Evolutionary conservation across 768 basidiomycete species (phyloP), one percentile per base, ranked within the genome.

Genomic region (Lactarius hengduanensis): DNA sequence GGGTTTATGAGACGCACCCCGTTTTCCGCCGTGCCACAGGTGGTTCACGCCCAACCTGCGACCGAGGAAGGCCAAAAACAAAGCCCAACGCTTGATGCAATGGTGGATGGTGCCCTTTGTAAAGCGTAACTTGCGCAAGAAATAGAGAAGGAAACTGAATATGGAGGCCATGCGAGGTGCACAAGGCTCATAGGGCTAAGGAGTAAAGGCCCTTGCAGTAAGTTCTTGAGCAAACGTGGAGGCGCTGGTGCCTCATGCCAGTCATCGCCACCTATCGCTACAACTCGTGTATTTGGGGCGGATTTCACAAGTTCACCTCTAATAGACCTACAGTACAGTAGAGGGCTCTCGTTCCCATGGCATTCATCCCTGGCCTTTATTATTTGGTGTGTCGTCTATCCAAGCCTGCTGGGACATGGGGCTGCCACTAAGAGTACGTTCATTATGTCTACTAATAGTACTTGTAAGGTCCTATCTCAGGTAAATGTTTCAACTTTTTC

Each of bases 111-210:
- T 47, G 55, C 16, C 5, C 41, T 28, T 47, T 34, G 54, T 26
- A 60, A 63, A 3, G 40, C 62, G 58, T 11, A 56, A 40, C 38
- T 22, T 55, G 54, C 58, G 53, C 41, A 55, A 20, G 26, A 59
- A 18, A 5, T 55, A 8, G 41, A 67, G 53, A 36, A 67, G 61
- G 26, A 67, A 11, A 1, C 45, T 18, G 41, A 67, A 53, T 11
- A 56, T 18, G 54, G 57, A n/a, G 22, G 53, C 43, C 62, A 67
- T 67, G 11, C 20, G 15, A 41, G 3, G n/a, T 38, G 55, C 26
- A n/a, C 16, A n/a, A 32, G 28, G 53, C 22, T 22, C 61, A 53
- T 38, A 55, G 50, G 38, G 38, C 61, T 30, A n/a, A 15, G 30
- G 38, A 30, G 40, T 1, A 18, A 36, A 2, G 40, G 32, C 32